Percentiles rank a stretch among this genome's conserved stretches.
Evolutionary conservation across 495 filamentous ascomycete species (phyloP).

Genomic region (Penicillium subrubescens): DNA sequence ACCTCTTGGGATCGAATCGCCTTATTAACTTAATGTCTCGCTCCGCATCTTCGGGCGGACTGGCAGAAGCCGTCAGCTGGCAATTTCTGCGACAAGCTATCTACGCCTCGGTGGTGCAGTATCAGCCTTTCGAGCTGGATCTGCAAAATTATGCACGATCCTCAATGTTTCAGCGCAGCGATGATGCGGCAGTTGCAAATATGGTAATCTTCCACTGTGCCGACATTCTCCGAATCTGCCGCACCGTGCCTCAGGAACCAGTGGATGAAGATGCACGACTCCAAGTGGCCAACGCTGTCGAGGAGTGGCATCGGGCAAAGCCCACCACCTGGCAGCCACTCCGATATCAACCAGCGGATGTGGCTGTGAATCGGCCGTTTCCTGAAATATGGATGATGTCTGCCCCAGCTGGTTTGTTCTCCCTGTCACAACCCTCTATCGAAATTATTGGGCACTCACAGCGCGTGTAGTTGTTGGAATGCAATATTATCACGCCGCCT

Average conservation of each 20-base stretch:
- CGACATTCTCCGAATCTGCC: conserved; percentile 37
- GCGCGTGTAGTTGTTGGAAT: conserved; percentile 36
- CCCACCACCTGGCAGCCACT: conserved; percentile 42
- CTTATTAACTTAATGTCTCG: conserved; percentile 40
- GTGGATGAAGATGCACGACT: conserved; percentile 31
- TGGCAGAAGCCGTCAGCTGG: conserved; percentile 47
- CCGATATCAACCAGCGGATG: conserved; percentile 33
- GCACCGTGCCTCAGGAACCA: conserved; percentile 16
- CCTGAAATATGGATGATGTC: conserved; percentile 47
- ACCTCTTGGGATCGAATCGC: conserved; percentile 40
- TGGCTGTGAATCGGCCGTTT: conserved; percentile 32
- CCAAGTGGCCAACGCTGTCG: conserved; percentile 28
- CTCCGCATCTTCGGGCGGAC: conserved; percentile 39
- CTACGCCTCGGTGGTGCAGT: conserved; percentile 42
- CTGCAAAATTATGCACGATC: conserved; percentile 40
- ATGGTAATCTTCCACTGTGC: conserved; percentile 41
- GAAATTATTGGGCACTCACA: not conserved
- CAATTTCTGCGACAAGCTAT: conserved; percentile 45
- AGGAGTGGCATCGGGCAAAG: conserved; percentile 32
- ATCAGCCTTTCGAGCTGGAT: conserved; percentile 38
- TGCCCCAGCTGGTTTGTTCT: conserved; percentile 34
- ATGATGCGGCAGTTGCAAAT: conserved; percentile 40
- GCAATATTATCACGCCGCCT: conserved; percentile 40
- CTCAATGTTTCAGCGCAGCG: conserved; percentile 34
- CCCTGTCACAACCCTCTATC: not conserved